Conservation (phyloP, 2,329 filamentous ascomycete species). For the Fusarium circinatum region DNA sequence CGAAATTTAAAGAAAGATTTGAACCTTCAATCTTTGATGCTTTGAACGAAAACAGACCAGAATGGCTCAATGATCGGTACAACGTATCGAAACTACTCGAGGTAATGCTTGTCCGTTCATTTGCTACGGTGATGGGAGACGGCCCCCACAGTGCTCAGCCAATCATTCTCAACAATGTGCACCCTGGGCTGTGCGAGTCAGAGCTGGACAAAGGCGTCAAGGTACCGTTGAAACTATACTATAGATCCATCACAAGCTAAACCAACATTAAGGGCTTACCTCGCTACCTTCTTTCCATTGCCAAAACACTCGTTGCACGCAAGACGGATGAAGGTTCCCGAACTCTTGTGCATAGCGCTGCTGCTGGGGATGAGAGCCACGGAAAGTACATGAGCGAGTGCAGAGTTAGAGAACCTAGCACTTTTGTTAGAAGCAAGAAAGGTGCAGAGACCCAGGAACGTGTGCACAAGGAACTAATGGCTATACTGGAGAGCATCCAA, state of each 20-base stretch:
- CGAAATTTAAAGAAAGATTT: not conserved
- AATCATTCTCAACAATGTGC: not conserved
- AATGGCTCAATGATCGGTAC: not conserved
- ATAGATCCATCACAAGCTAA: not conserved
- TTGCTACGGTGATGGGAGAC: not conserved
- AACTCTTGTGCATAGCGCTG: not conserved
- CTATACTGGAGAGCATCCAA: not conserved
- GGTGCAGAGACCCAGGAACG: not conserved
- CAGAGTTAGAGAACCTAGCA: not conserved
- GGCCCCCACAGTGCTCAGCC: not conserved
- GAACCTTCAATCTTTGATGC: not conserved
- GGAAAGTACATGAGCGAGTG: not conserved
- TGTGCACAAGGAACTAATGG: not conserved
- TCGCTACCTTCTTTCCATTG: not conserved
- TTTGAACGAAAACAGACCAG: not conserved
- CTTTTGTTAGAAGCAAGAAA: not conserved
- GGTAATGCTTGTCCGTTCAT: not conserved
- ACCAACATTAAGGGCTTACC: not conserved
- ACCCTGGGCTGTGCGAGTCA: not conserved
- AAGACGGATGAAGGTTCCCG: not conserved
- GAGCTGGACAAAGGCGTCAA: not conserved
- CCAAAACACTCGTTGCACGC: not conserved
- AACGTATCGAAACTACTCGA: not conserved
- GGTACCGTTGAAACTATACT: rapidly evolving
- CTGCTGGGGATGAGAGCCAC: not conserved